Conservation (phyloP, 805 yeast species). For the Zygosaccharomyces kombuchaensis region DNA sequence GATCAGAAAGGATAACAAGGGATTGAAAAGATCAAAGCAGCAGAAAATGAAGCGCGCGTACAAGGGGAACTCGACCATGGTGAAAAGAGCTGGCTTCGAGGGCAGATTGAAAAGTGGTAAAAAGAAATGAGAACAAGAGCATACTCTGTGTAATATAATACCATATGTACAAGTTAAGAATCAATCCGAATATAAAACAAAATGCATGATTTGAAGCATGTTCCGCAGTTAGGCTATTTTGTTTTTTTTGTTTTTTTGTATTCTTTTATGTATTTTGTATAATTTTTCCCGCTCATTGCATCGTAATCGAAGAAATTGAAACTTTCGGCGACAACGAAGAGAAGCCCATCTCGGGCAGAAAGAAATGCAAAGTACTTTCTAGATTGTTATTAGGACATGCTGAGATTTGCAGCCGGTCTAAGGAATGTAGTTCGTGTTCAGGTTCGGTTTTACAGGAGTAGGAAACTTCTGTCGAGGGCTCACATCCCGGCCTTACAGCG, state of each 20-base stretch:
- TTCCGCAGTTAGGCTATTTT: no score
- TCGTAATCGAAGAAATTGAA: not conserved
- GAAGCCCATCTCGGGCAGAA: not conserved
- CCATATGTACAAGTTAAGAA: not conserved
- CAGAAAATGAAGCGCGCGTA: slow-evolving; percentile 62
- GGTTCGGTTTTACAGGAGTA: slow-evolving; percentile 15
- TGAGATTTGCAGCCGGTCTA: slow-evolving; percentile 1
- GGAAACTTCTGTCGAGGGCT: slow-evolving; percentile 6
- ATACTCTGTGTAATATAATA: slow-evolving; percentile 3
- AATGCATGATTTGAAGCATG: not conserved
- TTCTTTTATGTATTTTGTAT: not conserved
- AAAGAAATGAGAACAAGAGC: slow-evolving; percentile 16
- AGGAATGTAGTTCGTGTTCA: slow-evolving; percentile 6
- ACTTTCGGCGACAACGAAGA: not conserved
- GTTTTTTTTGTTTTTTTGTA: not conserved
- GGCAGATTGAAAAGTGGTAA: slow-evolving; percentile 47
- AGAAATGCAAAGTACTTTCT: not conserved
- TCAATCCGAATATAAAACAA: not conserved
- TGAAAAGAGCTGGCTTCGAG: slow-evolving; percentile 82
- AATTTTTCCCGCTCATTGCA: not conserved
- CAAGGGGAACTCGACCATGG: slow-evolving; percentile 50
- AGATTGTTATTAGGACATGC: not conserved
- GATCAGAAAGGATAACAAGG: slow-evolving; percentile 80
- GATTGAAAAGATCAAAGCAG: slow-evolving; percentile 70
- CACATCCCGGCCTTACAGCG: slow-evolving; percentile 15